phyloP scores from a whole-genome alignment of 257 asterid genomes.

The Salvia splendens region DNA sequence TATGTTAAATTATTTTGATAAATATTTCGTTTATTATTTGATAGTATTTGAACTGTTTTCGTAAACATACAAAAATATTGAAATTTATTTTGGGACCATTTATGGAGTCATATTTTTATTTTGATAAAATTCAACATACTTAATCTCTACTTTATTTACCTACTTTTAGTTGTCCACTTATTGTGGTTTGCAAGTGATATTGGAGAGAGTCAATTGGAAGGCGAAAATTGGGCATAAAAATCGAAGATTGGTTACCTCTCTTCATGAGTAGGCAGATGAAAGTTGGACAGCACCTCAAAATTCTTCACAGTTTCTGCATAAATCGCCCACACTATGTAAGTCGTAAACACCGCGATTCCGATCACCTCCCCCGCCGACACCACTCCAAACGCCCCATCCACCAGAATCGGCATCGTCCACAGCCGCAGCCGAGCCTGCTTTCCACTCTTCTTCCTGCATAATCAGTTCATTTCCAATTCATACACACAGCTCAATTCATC shows the following conservation, averaged over 20 bases:
- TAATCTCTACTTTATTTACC: too few species aligned
- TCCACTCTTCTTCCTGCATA: conserved; percentile 40
- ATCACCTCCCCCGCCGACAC: conserved; percentile 85
- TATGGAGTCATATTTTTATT: too few species aligned
- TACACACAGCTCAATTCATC: not conserved
- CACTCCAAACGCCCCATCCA: conserved; percentile 88
- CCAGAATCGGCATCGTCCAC: conserved; percentile 84
- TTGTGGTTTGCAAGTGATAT: too few species aligned
- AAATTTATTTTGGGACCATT: too few species aligned
- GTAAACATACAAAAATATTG: too few species aligned
- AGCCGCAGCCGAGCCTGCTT: conserved; percentile 51
- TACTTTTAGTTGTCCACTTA: too few species aligned
- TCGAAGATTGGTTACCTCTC: conserved; percentile 39
- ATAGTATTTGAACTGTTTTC: too few species aligned
- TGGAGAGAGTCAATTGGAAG: too few species aligned
- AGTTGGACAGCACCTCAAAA: conserved; percentile 32
- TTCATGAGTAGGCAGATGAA: conserved; percentile 37
- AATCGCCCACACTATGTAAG: conserved; percentile 65
- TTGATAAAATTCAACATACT: too few species aligned
- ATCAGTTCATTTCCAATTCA: not conserved
- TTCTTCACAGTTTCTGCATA: conserved; percentile 43
- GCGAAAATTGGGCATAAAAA: not conserved
- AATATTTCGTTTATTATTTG: too few species aligned
- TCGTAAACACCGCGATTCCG: conserved; percentile 54
- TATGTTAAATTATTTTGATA: too few species aligned